phyloP scores from a whole-genome alignment of 2,329 filamentous ascomycete species.

The Aspergillus aculeatinus region DNA sequence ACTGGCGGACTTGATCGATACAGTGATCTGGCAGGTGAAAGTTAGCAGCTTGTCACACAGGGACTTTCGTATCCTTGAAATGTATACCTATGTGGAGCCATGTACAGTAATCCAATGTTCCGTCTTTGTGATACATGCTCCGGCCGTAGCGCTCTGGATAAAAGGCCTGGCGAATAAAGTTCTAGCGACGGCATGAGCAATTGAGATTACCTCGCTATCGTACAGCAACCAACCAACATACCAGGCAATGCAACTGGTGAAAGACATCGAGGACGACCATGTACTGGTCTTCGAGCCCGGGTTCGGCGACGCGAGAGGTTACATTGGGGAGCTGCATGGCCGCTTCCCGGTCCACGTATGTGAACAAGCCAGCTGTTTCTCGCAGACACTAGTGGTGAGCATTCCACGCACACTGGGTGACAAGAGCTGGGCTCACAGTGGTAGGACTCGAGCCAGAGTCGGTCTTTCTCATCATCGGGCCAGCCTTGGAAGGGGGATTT shows the following conservation, averaged over 20 bases:
- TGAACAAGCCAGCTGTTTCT: no score
- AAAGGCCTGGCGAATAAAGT: neutral
- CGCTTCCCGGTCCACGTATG: neutral
- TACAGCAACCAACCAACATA: neutral
- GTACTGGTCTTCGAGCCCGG: neutral
- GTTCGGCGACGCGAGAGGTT: neutral
- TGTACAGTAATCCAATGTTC: neutral
- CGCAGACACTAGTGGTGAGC: neutral
- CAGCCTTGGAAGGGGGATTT: neutral
- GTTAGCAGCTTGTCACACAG: no score
- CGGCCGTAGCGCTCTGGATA: neutral
- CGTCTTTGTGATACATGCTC: neutral
- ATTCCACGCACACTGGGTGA: neutral
- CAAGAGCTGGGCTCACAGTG: neutral
- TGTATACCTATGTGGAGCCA: neutral
- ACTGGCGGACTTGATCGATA: neutral
- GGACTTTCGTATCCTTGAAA: neutral
- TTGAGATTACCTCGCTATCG: no score
- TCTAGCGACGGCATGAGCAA: no score
- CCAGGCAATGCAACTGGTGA: neutral
- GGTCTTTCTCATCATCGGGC: neutral
- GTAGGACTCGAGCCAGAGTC: neutral
- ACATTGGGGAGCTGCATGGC: neutral
- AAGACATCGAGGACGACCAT: neutral
- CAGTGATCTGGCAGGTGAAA: neutral